Base-by-base conservation (phyloP, 768 basidiomycete species). In the Hypsizygus marmoreus region DNA sequence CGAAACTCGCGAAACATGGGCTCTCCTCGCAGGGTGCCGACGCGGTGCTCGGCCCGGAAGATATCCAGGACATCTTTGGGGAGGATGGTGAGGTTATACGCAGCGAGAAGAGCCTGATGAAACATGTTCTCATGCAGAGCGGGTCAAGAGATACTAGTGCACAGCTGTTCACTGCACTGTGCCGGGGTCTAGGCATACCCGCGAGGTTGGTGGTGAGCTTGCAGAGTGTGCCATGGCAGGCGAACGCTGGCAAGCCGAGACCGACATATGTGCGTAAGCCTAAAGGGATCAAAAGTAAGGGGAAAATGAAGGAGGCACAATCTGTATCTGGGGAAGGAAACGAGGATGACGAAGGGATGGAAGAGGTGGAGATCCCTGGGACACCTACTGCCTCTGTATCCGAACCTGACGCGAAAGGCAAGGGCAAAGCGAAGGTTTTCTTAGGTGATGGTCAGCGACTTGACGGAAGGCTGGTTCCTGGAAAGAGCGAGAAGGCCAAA, bases 201-300 rank as follows among this genome's bases (percentile, higher is more conserved):
- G 81, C 93, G 5, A 74, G 97, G 36, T 72, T 98, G 40, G 88
- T 97, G 8, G 86, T 86, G 53, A 95, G 91, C 58, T 66, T 99
- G 33, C 95, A 98, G 66, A 84, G 90, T 42, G 83, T 97, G 8
- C 91, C 93, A 8, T 97, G 94, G 94, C 80, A 93, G 62, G 80
- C 81, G 14, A 68, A 72, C 23, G 72, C 80, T 12, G 82, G 81
- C 4, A 84, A 81, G 57, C 70, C 79, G 11, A 82, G 78, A 50
- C 62, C 73, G 4, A 64, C 59, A 23, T 63, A 68, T 38, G 47
- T 55, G 13, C 71, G 59, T 47, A 81, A 75, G 62, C 58, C 61
- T 41, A 69, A 66, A 53, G 57, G 49, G 57, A 60, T 53, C 45
- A 47, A 69, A 57, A 60, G 61, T 45, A 63, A 76, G 56, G 64